Conservation (phyloP, 1,284 basidiomycete species). For the Porodaedalea pini region DNA sequence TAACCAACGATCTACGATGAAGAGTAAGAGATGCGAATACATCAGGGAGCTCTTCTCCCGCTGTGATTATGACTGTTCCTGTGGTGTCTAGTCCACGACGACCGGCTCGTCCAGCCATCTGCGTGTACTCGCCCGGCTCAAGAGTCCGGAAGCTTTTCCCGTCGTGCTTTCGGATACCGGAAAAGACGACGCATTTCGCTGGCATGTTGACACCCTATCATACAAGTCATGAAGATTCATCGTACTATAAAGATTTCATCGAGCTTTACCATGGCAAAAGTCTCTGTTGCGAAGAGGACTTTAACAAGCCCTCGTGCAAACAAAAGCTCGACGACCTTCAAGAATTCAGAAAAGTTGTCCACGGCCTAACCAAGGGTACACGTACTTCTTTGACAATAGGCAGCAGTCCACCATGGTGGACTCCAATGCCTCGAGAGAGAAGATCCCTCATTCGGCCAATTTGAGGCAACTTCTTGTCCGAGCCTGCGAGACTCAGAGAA, state of each 20-base stretch:
- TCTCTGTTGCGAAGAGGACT: conserved; percentile 97
- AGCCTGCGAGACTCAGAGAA: conserved; percentile 46
- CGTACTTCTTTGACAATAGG: conserved; percentile 95
- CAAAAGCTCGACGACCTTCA: conserved; percentile 89
- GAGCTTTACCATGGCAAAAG: conserved; percentile 88
- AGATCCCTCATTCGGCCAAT: conserved; percentile 91
- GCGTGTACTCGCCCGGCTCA: conserved; percentile 90
- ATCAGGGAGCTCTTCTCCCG: conserved; percentile 83
- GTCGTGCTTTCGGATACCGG: conserved; percentile 94
- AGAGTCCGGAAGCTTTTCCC: conserved; percentile 90
- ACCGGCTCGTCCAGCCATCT: conserved; percentile 98
- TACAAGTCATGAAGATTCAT: background rate
- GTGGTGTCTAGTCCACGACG: conserved; percentile 93
- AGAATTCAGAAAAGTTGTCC: background rate
- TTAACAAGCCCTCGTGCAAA: conserved; percentile 97
- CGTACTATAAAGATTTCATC: background rate
- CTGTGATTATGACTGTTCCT: conserved; percentile 92
- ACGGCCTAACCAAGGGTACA: background rate
- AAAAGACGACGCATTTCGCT: conserved; percentile 95
- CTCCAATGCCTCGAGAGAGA: conserved; percentile 89
- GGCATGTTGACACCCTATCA: conserved; percentile 98
- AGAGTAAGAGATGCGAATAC: conserved; percentile 40
- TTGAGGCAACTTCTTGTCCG: conserved; percentile 93
- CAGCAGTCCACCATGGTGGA: conserved; percentile 95
- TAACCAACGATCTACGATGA: conserved; percentile 11